These are phyloP conservation scores for Plasmopara halstedii DNA, from an alignment of 352 stramenopile genomes.

Conservation along the genomic window DNA sequence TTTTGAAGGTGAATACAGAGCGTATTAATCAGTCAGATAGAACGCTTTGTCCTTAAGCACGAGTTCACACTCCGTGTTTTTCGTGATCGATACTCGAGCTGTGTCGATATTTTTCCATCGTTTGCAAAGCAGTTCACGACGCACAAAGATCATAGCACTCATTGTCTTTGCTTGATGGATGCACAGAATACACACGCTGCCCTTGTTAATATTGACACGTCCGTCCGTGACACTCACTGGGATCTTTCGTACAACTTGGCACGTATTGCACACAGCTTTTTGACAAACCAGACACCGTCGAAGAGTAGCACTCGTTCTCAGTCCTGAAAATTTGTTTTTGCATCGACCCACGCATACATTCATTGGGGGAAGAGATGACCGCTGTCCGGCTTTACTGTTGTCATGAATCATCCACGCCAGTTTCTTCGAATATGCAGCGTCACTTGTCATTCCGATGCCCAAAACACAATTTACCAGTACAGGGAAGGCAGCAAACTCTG, in stretches of 20 bases:
- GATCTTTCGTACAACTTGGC: constrained; percentile 26
- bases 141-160: constrained; percentile 18
- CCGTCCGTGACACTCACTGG: constrained; percentile 19
- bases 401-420: constrained; percentile 45
- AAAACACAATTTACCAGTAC: constrained; percentile 28
- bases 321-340: constrained; percentile 18
- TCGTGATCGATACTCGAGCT: constrained; percentile 12
- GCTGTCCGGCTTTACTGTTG: constrained; percentile 1
- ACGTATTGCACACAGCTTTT: constrained; percentile 23
- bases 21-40: neutral
- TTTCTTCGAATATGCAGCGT: constrained; percentile 30
- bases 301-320: constrained; percentile 14
- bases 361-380: constrained; percentile 3
- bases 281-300: constrained; percentile 26
- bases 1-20: no score
- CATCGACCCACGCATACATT: constrained; percentile 23
- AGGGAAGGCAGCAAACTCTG: constrained; percentile 22
- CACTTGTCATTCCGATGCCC: constrained; percentile 28
- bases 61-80: constrained; percentile 12
- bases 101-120: constrained; percentile 14
- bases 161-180: constrained; percentile 24
- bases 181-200: constrained; percentile 27
- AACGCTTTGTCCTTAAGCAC: constrained; percentile 3
- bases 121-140: constrained; percentile 17
- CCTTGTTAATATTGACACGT: constrained; percentile 19